phyloP scores from a whole-genome alignment of 106 monocot species.

The Dendrobium chrysotoxum region DNA sequence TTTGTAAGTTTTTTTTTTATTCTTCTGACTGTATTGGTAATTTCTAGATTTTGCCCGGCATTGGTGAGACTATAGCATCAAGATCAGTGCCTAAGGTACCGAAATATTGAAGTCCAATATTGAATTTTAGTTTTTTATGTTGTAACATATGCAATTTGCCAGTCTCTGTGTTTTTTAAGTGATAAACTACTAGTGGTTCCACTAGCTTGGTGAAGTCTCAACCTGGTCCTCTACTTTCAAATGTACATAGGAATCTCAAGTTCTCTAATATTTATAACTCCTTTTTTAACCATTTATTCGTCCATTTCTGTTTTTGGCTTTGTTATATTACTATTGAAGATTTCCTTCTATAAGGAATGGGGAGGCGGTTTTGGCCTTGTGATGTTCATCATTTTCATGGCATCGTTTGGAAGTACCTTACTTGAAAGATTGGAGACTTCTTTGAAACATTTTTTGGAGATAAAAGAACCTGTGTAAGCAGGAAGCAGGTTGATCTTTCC shows the following conservation, averaged over 20 bases:
- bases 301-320: background rate
- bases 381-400: too few relatives aligned
- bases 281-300: background rate
- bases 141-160: background rate
- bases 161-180: background rate
- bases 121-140: background rate
- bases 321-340: background rate
- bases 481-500: too few relatives aligned
- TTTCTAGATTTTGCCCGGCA: conserved; percentile 63
- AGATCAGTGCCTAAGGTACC: conserved; percentile 69
- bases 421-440: too few relatives aligned
- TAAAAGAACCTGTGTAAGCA: too few relatives aligned
- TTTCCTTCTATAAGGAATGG: background rate
- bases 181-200: background rate
- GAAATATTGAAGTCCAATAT: conserved; percentile 3
- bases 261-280: background rate
- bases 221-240: background rate
- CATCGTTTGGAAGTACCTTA: too few relatives aligned
- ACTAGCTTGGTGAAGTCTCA: background rate
- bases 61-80: conserved; percentile 70
- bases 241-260: background rate
- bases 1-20: background rate
- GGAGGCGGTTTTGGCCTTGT: background rate
- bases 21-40: background rate
- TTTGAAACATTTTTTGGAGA: too few relatives aligned